Evolutionary conservation across 2,329 filamentous ascomycete genomes (phyloP).

Genomic region (Phialophora chinensis): DNA sequence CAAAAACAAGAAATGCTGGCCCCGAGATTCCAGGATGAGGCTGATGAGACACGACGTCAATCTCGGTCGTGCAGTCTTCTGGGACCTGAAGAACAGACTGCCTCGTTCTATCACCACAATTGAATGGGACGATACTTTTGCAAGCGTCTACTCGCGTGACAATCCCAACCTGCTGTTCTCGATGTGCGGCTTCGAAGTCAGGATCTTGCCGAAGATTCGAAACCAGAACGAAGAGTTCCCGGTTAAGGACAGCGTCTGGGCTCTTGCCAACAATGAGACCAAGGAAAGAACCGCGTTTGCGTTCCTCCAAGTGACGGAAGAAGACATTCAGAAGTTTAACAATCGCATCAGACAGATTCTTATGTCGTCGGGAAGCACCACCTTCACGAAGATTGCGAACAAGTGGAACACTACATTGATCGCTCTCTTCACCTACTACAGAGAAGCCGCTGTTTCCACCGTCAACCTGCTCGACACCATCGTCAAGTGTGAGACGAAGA

Average conservation of each 20-base stretch:
- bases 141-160: conserved; percentile 96
- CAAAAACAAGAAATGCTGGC: conserved; percentile 99
- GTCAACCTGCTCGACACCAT: conserved; percentile 94
- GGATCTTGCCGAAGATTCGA: conserved; percentile 91
- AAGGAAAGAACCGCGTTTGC: conserved; percentile 98
- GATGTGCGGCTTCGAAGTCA: conserved; percentile 97
- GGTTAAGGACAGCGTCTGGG: conserved; percentile 98
- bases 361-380: conserved; percentile 99
- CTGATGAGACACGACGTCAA: conserved; percentile 99
- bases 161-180: conserved; percentile 97
- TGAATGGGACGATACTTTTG: conserved; percentile 98
- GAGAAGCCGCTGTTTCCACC: conserved; percentile 94
- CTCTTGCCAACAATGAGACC: conserved; percentile 90
- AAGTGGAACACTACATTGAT: conserved; percentile 99
- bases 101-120: conserved; percentile 95
- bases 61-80: conserved; percentile 94
- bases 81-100: conserved; percentile 96
- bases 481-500: conserved; percentile 99
- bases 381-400: conserved; percentile 99
- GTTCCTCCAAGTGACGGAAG: conserved; percentile 96
- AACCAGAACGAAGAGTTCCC: conserved; percentile 97
- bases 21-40: conserved; percentile 94
- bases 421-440: conserved; percentile 97
- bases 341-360: conserved; percentile 97
- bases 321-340: conserved; percentile 98